Conservation (phyloP, 495 filamentous ascomycete species). For the Talaromyces ruber region DNA sequence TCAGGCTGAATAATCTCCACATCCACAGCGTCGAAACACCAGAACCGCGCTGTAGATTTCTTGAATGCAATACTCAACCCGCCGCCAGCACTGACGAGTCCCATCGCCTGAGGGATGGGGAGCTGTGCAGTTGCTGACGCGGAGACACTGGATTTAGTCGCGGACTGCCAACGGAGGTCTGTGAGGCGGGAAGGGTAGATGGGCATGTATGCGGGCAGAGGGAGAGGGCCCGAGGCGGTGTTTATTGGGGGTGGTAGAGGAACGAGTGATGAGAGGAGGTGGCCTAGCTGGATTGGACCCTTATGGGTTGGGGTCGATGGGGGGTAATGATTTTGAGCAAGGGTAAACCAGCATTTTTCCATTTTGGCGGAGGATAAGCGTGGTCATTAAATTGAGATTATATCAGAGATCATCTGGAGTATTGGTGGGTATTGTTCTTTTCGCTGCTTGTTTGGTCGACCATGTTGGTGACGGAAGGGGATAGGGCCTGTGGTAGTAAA, state of each 20-base stretch:
- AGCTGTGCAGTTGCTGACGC: background rate
- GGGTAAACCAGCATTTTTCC: conserved; percentile 4
- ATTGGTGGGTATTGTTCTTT: too few relatives aligned
- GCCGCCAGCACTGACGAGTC: background rate
- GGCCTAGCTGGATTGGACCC: conserved; percentile 1
- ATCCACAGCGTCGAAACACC: background rate
- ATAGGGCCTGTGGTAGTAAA: too few relatives aligned
- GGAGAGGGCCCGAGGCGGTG: background rate
- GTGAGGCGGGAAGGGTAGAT: background rate
- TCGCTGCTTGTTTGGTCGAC: too few relatives aligned
- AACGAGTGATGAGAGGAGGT: background rate
- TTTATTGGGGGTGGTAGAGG: background rate
- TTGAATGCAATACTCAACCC: background rate
- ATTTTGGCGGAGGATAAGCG: background rate
- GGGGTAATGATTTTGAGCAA: background rate
- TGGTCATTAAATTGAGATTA: too few relatives aligned
- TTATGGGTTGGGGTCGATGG: background rate
- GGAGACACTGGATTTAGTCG: background rate
- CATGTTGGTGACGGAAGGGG: too few relatives aligned
- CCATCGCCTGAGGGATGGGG: background rate
- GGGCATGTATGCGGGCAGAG: background rate
- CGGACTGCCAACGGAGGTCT: background rate
- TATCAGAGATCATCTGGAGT: too few relatives aligned
- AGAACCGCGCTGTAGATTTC: background rate
- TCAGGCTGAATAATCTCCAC: background rate